Evolutionary conservation across 441 rosid genomes (phyloP), one percentile per base, ranked within the genome.

Genomic region (Euphorbia schlechtendalii): DNA sequence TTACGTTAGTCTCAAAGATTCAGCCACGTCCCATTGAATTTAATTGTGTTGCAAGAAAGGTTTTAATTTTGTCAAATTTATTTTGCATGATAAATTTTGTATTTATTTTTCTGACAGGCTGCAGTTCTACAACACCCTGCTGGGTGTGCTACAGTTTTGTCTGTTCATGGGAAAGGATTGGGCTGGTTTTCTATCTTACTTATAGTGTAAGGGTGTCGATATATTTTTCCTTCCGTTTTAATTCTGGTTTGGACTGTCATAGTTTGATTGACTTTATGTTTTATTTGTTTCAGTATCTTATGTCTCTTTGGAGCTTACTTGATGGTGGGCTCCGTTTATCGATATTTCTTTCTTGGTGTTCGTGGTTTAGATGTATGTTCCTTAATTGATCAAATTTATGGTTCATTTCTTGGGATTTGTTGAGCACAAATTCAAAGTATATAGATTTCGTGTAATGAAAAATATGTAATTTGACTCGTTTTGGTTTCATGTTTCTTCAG

Each of bases 291-390:
- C 90, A 93, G 99, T 71, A 74, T 75, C 69, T 13, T 82, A 18
- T 87, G 92, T 74, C 67, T 94, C 55, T 82, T 89, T 73, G 96
- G 96, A 84, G 85, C 78, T 61, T 91, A 94, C 76, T 56, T 94
- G 63, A 71, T 86, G 64, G 92, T 74, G 52, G 97, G 96, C 43
- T 22, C 83, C 67, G 76, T 74, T 45, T 94, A 89, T 82, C 86
- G 94, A 59, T 84, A 70, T 78, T 82, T 81, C 77, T 69, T 80
- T 77, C 88, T 86, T 63, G 85, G 90, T 70, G 61, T 86, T 65
- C 92, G 53, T 62, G 92, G 96, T 51, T 62, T 73, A 71, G 84
- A 88, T 53, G 97, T 94, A 84, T 65, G 88, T 69, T 71, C 69
- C 64, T 62, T 21, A 55, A 73, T 55, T 52, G 12, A 38, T 8